These are phyloP conservation scores for Botrytis tulipae DNA, from an alignment of 2,329 filamentous ascomycete genomes.

Conservation along the genomic window DNA sequence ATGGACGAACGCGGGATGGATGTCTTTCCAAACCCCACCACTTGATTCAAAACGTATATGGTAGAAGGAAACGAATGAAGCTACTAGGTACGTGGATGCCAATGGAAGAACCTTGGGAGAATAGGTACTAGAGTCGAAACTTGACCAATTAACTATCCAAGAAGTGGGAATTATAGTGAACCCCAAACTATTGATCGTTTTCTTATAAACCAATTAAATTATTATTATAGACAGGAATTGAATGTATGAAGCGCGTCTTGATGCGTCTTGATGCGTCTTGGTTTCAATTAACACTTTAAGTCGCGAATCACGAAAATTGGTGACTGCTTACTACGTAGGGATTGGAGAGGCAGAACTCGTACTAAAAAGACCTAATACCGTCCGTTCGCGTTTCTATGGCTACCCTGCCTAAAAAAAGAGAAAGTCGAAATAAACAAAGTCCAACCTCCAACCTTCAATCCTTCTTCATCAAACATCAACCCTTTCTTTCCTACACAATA, in stretches of 20 bases:
- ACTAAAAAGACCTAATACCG: too few species aligned
- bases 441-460: neutral
- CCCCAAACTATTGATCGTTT: neutral
- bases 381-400: constrained; percentile 11
- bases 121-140: neutral
- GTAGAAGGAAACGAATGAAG: neutral
- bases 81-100: neutral
- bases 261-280: neutral
- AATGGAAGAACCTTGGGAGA: neutral
- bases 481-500: neutral
- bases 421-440: constrained; percentile 15
- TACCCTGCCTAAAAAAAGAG: neutral
- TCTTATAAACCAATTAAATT: neutral
- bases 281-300: neutral
- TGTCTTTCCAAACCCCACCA: neutral
- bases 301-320: constrained; percentile 11
- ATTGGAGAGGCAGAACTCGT: neutral
- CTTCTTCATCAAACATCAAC: neutral
- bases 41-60: neutral
- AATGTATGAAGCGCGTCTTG: constrained; percentile 3
- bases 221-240: too few species aligned
- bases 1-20: constrained; percentile 7
- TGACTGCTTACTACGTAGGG: neutral
- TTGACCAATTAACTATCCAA: neutral
- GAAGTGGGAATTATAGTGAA: neutral